These are phyloP conservation scores for Calophaca sinica DNA, from an alignment of 306 rosid genomes.

Conservation along the genomic window DNA sequence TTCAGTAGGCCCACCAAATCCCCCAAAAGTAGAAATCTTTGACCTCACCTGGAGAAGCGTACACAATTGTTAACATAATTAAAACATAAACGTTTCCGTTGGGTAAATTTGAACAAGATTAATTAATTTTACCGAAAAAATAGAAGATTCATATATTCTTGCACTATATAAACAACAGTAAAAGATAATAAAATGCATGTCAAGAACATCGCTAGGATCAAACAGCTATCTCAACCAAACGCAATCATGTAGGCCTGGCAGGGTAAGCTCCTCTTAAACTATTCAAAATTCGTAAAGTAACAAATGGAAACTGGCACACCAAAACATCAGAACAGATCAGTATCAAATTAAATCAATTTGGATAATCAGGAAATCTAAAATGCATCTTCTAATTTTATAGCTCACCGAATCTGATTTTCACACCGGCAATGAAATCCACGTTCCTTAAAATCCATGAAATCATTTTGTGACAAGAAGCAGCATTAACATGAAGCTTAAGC, in stretches of 20 bases:
- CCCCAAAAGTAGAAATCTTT: constrained; percentile 88
- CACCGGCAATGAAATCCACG: neutral
- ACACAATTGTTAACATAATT: constrained; percentile 38
- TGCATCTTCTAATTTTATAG: constrained; percentile 7
- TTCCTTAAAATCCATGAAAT: constrained; percentile 32
- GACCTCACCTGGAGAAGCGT: constrained; percentile 69
- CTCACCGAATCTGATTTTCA: neutral
- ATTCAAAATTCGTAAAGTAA: neutral
- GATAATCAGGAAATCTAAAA: constrained; percentile 10
- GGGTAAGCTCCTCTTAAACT: constrained; percentile 23
- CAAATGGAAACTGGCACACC: neutral
- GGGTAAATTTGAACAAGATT: constrained; percentile 10
- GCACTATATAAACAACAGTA: constrained; percentile 14
- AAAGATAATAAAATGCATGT: constrained; percentile 12
- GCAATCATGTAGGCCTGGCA: constrained; percentile 16
- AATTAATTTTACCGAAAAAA: constrained; percentile 18
- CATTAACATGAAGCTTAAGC: neutral
- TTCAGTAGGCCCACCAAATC: constrained; percentile 90
- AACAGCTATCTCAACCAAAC: constrained; percentile 27
- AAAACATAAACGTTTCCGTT: constrained; percentile 20
- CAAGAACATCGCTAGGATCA: constrained; percentile 25
- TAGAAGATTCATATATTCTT: neutral
- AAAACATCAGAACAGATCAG: neutral
- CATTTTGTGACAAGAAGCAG: neutral
- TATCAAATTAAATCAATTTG: neutral